A percentile compares a stretch with the other conserved stretches of the same genome.
Conservation (phyloP, 2,329 filamentous ascomycete genomes). For the Alternaria ventricosa region DNA sequence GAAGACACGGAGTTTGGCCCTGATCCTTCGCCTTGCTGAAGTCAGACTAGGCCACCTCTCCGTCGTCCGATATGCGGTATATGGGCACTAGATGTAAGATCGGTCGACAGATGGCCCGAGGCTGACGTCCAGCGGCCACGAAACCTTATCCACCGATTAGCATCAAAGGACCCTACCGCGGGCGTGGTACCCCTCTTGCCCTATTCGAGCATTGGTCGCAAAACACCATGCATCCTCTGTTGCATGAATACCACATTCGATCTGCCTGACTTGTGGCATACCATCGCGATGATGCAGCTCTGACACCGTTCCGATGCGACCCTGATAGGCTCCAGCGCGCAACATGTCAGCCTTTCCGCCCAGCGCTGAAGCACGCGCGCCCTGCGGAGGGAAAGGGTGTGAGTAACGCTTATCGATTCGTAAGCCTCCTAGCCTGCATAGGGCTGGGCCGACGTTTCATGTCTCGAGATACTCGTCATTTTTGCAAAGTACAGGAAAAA, state of each 20-base stretch:
- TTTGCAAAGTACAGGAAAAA: constrained; percentile 11
- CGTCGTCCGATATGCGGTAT: constrained; percentile 22
- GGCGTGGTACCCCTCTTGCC: constrained; percentile 6
- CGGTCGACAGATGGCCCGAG: constrained; percentile 36
- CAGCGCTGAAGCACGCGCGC: constrained; percentile 10
- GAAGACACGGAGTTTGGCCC: constrained; percentile 8
- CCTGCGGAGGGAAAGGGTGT: constrained; percentile 9
- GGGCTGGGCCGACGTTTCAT: constrained; percentile 36
- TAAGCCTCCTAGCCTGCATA: constrained; percentile 36
- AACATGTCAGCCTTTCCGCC: constrained; percentile 24
- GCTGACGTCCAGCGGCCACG: constrained; percentile 35
- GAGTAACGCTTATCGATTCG: constrained; percentile 38
- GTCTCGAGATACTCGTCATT: constrained; percentile 8
- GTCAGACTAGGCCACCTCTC: constrained; percentile 25
- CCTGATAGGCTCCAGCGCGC: constrained; percentile 16
- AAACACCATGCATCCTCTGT: neutral
- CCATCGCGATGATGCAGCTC: neutral
- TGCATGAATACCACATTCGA: neutral
- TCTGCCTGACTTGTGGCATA: neutral
- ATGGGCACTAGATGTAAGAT: constrained; percentile 41
- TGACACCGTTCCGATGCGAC: constrained; percentile 10
- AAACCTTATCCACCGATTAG: constrained; percentile 25
- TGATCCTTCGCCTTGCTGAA: constrained; percentile 20
- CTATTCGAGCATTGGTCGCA: constrained; percentile 2
- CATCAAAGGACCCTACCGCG: constrained; percentile 2